phyloP scores from a whole-genome alignment of 805 yeast species.

The Saccharomycopsis olivae region DNA sequence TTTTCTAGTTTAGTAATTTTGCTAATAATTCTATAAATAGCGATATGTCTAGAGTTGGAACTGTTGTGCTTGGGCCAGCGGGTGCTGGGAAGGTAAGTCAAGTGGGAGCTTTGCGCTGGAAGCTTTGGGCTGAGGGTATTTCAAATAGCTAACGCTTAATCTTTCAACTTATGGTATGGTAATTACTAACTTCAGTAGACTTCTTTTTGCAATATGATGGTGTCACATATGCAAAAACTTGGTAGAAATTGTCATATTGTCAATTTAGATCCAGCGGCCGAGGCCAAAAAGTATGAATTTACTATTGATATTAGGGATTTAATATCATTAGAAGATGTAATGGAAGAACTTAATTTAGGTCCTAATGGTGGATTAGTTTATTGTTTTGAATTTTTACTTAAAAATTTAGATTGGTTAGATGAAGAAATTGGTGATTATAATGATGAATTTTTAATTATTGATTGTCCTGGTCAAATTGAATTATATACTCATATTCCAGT shows the following conservation, averaged over 20 bases:
- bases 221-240: constrained; percentile 76
- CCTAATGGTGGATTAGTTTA: constrained; percentile 87
- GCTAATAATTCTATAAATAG: too few species aligned
- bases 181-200: constrained; percentile 29
- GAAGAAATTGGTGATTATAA: constrained; percentile 94
- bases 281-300: constrained; percentile 55
- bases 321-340: constrained; percentile 64
- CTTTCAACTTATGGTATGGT: neutral
- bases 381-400: constrained; percentile 83
- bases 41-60: constrained; percentile 98
- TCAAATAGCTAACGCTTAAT: neutral
- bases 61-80: constrained; percentile 91
- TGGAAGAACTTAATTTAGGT: constrained; percentile 62
- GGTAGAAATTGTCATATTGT: constrained; percentile 94
- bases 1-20: too few species aligned
- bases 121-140: neutral
- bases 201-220: constrained; percentile 83
- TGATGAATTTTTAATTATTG: constrained; percentile 89
- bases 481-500: constrained; percentile 91
- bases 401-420: constrained; percentile 93
- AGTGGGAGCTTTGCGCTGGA: too few species aligned
- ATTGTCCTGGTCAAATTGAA: constrained; percentile 96
- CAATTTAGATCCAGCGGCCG: constrained; percentile 91
- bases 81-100: constrained; percentile 71
- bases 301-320: constrained; percentile 72